These are phyloP conservation scores for Lasiodiplodia theobromae DNA, from an alignment of 2,329 filamentous ascomycete genomes.

Conservation along the genomic window DNA sequence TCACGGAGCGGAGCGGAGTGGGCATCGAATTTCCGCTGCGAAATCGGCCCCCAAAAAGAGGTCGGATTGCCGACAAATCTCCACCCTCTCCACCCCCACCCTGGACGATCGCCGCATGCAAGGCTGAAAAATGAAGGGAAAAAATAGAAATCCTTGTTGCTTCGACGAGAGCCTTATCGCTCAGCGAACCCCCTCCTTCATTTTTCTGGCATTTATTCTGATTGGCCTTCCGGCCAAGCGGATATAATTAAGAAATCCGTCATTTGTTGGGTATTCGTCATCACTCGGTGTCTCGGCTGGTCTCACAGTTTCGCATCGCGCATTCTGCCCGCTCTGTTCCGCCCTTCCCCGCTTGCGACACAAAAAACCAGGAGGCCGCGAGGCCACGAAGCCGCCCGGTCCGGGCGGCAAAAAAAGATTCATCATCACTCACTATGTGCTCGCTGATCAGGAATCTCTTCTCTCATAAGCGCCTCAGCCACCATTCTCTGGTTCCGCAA, in stretches of 20 bases:
- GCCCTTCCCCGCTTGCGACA: not conserved
- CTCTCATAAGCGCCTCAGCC: not conserved
- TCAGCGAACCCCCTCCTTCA: too few species aligned
- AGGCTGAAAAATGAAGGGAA: not conserved
- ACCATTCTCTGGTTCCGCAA: too few species aligned
- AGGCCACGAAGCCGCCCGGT: not conserved
- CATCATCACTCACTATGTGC: not conserved
- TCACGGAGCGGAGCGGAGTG: slow-evolving; percentile 16
- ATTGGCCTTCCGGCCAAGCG: not conserved
- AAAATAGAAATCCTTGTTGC: not conserved
- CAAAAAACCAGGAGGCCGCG: not conserved
- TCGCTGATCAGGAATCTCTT: not conserved
- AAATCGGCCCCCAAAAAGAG: not conserved
- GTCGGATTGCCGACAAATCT: not conserved
- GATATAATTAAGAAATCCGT: not conserved
- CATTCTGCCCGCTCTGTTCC: not conserved
- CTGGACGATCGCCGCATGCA: not conserved
- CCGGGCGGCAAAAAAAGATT: not conserved
- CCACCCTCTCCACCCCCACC: not conserved
- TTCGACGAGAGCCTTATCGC: not conserved
- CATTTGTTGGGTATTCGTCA: not conserved
- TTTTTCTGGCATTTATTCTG: not conserved
- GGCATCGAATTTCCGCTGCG: not conserved
- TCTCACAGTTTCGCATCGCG: not conserved
- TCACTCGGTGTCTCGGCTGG: not conserved